Conservation (phyloP, 257 asterid species). For the Ajuga chamaepitys region DNA sequence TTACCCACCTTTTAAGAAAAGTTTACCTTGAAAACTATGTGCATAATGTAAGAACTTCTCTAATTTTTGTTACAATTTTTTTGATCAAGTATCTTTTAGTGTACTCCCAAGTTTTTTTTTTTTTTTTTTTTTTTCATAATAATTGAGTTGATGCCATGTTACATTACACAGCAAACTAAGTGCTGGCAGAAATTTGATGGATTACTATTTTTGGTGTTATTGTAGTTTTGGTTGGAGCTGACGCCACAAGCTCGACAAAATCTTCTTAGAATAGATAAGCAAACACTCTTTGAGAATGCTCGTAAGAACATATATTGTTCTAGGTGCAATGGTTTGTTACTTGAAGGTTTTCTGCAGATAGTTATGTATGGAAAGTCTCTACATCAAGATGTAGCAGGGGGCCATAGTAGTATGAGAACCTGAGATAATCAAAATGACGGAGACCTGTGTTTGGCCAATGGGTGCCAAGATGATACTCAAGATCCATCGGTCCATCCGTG, state of each 20-base stretch:
- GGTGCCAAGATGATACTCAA: constrained; percentile 59
- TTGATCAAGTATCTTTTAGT: neutral
- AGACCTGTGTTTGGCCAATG: constrained; percentile 29
- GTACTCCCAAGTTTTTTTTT: neutral
- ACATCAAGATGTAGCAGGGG: constrained; percentile 59
- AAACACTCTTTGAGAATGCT: constrained; percentile 84
- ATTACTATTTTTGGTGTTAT: constrained; percentile 10
- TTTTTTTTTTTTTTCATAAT: neutral
- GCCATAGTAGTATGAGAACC: constrained; percentile 28
- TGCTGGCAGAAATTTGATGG: neutral
- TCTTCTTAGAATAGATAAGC: constrained; percentile 85
- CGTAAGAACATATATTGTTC: constrained; percentile 98
- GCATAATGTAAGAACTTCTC: too few relatives aligned
- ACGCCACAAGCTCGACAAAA: constrained; percentile 72
- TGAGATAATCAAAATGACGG: constrained; percentile 36
- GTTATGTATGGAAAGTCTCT: constrained; percentile 84
- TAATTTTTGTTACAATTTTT: too few relatives aligned
- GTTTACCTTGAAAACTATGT: too few relatives aligned
- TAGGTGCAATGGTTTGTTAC: constrained; percentile 94
- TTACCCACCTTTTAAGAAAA: too few relatives aligned
- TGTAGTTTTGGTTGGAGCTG: constrained; percentile 94
- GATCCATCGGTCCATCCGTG: constrained; percentile 95
- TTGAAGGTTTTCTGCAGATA: constrained; percentile 91
- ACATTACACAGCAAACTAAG: neutral
- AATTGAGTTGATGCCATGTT: neutral